phyloP scores from a whole-genome alignment of 2,329 filamentous ascomycete species.

The Cladophialophora bantiana region DNA sequence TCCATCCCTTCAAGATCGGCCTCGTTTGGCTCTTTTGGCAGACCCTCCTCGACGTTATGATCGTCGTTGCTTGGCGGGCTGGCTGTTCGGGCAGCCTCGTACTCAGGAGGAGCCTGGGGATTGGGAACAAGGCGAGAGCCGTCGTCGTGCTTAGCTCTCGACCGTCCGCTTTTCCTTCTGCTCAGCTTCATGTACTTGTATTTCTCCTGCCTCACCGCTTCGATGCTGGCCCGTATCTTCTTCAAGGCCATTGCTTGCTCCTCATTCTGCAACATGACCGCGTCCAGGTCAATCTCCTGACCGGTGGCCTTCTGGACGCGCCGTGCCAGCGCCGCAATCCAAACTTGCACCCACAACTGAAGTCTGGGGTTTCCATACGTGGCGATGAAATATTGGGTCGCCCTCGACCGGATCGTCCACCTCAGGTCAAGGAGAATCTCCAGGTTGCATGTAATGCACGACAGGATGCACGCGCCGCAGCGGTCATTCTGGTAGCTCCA shows the following conservation, averaged over 20 bases:
- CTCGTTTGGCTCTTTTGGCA: constrained; percentile 7
- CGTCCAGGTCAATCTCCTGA: constrained; percentile 22
- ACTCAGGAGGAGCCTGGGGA: background rate
- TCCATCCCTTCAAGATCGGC: constrained; percentile 19
- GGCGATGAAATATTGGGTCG: constrained; percentile 23
- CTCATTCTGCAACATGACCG: constrained; percentile 22
- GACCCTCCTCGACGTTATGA: background rate
- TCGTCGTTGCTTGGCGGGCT: background rate
- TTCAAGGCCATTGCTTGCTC: constrained; percentile 21
- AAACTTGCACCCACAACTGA: constrained; percentile 30
- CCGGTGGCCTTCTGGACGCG: constrained; percentile 14
- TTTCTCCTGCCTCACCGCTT: constrained; percentile 16
- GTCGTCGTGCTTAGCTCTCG: background rate
- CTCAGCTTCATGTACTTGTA: constrained; percentile 11
- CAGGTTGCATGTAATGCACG: constrained; percentile 43
- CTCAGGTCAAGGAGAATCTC: constrained; percentile 44
- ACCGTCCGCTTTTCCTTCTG: constrained; percentile 3
- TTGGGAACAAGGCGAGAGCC: background rate
- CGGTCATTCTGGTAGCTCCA: constrained; percentile 44
- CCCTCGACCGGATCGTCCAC: constrained; percentile 28
- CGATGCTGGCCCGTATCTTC: constrained; percentile 26
- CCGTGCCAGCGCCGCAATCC: constrained; percentile 24
- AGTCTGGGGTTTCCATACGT: constrained; percentile 31
- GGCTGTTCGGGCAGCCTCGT: background rate
- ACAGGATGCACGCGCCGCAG: constrained; percentile 50